Evolutionary conservation across 352 stramenopile genomes (phyloP), one percentile per base, ranked within the genome.

Genomic region (Halophytophthora batemanensis): DNA sequence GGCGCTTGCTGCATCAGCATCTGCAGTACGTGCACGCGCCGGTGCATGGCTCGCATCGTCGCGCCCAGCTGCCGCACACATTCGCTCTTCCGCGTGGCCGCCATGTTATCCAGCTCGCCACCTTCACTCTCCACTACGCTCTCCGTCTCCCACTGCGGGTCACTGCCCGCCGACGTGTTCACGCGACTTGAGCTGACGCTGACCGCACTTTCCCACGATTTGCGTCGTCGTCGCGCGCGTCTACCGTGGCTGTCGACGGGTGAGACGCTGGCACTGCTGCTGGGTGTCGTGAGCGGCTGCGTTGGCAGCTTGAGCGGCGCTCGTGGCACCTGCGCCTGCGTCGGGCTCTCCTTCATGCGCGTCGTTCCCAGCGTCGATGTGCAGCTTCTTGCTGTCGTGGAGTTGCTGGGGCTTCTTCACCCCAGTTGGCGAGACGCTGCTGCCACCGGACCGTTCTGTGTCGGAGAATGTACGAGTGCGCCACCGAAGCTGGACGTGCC

Each of bases 31-130:
- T 54, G 14, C 11, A 68, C 17, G 3, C 54, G 53, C 19, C 44
- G 44, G 33, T 62, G 53, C 59, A 71, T 65, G 15, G 29, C 38
- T 51, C 40, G 54, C 42, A 71, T 29, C 14, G 62, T 59, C 38
- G 25, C 48, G 34, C 65, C 53, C 45, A 71, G 53, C 28, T 23
- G 43, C 2, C 45, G 31, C 28, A 38, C 19, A 18, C 45, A 18
- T 8, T 14, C 34, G 12, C 33, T 37, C 11, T 31, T 28, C 19
- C 5, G 6, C 17, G 45, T 35, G 0, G 36, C 21, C 0, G 13
- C 17, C 6, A 44, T 22, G 1, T 10, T 6, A 19, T 52, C 25
- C 28, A 46, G 35, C 7, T 50, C 50, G 2, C 34, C 35, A 8
- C 55, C 50, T n/a, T 21, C 41, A n/a, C 12, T 33, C 40, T 3